Evolutionary conservation across 2,329 filamentous ascomycete genomes (phyloP).

Genomic region (Ascocoryne sarcoides): DNA sequence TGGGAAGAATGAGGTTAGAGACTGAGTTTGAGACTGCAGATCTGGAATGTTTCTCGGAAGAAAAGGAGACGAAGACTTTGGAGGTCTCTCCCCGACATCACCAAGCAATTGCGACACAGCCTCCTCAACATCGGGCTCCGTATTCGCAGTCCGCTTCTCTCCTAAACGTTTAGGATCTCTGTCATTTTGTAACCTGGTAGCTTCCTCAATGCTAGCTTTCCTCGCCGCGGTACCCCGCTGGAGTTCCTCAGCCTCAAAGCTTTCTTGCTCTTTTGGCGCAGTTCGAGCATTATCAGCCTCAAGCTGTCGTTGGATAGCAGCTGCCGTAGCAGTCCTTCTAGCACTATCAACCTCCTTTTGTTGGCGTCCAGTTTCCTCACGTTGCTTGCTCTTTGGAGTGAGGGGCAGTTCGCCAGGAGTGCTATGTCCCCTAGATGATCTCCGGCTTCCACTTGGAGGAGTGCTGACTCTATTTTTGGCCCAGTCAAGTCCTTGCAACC

Average conservation of each 20-base stretch:
- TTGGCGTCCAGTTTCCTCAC: constrained; percentile 10
- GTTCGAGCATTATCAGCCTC: constrained; percentile 15
- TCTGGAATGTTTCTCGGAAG: background rate
- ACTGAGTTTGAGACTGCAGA: background rate
- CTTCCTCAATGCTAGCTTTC: background rate
- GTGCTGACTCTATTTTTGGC: constrained; percentile 16
- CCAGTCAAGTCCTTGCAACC: constrained; percentile 12
- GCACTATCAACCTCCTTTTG: constrained; percentile 12
- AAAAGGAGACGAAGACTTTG: background rate
- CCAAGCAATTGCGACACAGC: background rate
- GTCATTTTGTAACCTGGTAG: background rate
- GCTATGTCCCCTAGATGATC: constrained; percentile 8
- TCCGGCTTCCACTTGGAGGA: constrained; percentile 14
- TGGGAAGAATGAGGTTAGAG: background rate
- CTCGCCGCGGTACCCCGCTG: background rate
- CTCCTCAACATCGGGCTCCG: background rate
- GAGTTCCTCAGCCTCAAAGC: constrained; percentile 9
- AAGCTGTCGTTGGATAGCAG: constrained; percentile 14
- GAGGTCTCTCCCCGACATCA: background rate
- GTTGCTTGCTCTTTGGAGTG: constrained; percentile 20
- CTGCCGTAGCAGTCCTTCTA: constrained; percentile 12
- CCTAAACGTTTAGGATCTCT: background rate
- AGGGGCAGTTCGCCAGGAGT: constrained; percentile 17
- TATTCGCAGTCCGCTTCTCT: background rate
- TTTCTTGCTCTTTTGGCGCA: constrained; percentile 10